Evolutionary conservation across 2,329 filamentous ascomycete species (phyloP), one percentile per base, ranked within the genome.

Genomic region (Diaporthe sp.): DNA sequence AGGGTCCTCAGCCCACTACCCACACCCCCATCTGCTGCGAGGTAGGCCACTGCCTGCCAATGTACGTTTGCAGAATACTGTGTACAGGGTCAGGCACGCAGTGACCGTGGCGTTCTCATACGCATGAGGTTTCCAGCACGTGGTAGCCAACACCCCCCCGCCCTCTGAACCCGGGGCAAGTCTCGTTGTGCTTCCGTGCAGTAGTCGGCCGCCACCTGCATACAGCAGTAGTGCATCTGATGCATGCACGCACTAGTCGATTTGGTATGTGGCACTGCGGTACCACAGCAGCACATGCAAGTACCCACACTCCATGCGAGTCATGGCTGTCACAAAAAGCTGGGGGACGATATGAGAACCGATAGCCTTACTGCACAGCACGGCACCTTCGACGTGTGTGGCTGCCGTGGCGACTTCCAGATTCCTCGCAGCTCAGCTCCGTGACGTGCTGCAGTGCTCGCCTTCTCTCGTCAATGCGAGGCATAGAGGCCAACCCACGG

Each of bases 251-350:
- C 46, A 39, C 65, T 68, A 67, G 44, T 49, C 61, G 10, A 13
- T 13, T n/a, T 67, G 61, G 13, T 17, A 37, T 65, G 62, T 67
- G 39, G 39, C 42, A 65, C 25, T 9, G 22, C 6, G 65, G 65
- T 68, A 34, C 22, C 65, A 31, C 46, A 25, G 65, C 25, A 53
- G 31, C 65, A 68, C 65, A 68, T 53, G 65, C 65, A 39, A 53
- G 65, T 68, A 53, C 34, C 65, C 65, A 68, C 65, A 68, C 7
- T 68, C 65, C 65, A 68, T 68, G 65, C 65, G 65, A 68, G 65
- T 68, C 65, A 68, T 39, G 65, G 46, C 65, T 68, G 65, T 53
- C 65, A 68, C 53, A 61, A 68, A 68, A 53, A 53, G 65, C 65
- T 53, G 65, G 65, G 65, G 65, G 62, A 37, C n/a, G 6, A 68